Evolutionary conservation across 164 flowering plant species (phyloP), one percentile per base, ranked within the genome.

Genomic region (Chloranthus sessilifolius): DNA sequence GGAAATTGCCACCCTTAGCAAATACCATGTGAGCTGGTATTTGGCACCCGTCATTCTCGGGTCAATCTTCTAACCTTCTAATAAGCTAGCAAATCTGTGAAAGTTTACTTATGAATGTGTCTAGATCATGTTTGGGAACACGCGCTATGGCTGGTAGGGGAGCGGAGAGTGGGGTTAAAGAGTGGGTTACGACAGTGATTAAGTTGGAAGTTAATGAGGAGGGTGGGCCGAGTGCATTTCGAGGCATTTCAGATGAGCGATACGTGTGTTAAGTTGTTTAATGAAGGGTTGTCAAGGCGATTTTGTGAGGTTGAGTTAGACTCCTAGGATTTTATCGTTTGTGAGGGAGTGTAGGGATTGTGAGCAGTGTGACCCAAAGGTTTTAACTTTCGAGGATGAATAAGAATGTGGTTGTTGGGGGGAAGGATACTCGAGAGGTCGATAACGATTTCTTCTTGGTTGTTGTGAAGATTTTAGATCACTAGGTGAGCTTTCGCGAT

Each of bases 171-270:
- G 86, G 60, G 33, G 47, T 85, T 61, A 76, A 78, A 77, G 95
- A 85, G 75, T 85, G 95, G 95, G 90, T 85, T 17, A 85, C 95
- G 1, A 85, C 80, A 0, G 29, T 85, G 55, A 88, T 82, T 55
- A 82, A 82, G 61, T 45, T 85, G 43, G 74, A 78, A 65, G 89
- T 80, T 51, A 74, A 72, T 50, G 95, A 80, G 61, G 89, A 85
- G 60, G 95, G 87, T 1, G 79, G 55, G 9, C 76, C 85, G 0
- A 88, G 80, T 61, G 59, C 91, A 86, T 26, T 83, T 86, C 50
- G 95, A 86, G 74, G 91, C 88, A 14, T 85, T 85, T 68, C 95
- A 85, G 73, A 72, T 85, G 90, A 85, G 90, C 63, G 95, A 85
- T 63, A 66, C 70, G 74, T 85, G 95, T 42, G 65, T 82, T 29